Conservation (phyloP, 345 rosid genomes). For the Salix arbutifolia region DNA sequence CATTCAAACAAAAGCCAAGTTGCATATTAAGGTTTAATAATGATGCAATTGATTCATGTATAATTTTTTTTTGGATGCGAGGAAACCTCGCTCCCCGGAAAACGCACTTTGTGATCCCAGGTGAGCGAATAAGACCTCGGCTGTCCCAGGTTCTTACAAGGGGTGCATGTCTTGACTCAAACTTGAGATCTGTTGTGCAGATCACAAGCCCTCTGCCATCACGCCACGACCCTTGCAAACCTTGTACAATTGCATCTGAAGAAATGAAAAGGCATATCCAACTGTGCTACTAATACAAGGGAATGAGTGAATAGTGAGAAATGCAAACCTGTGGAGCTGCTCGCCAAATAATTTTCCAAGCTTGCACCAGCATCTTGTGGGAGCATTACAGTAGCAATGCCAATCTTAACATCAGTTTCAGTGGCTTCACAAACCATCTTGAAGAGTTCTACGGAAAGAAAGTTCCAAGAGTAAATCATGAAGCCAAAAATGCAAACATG, state of each 20-base stretch:
- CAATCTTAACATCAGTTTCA: slow-evolving; percentile 61
- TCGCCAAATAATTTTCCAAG: slow-evolving; percentile 40
- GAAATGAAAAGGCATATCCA: slow-evolving; percentile 1
- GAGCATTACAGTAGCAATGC: slow-evolving; percentile 86
- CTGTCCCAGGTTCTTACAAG: too few relatives aligned
- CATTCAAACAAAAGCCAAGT: slow-evolving; percentile 13
- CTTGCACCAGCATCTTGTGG: slow-evolving; percentile 85
- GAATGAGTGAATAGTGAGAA: not conserved
- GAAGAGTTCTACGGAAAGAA: slow-evolving; percentile 63
- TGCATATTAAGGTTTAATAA: not conserved
- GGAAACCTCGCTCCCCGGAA: too few relatives aligned
- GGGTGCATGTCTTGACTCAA: too few relatives aligned
- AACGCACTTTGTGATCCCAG: too few relatives aligned
- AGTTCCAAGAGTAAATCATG: slow-evolving; percentile 1
- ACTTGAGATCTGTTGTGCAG: too few relatives aligned
- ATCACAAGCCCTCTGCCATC: too few relatives aligned
- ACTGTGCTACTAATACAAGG: not conserved
- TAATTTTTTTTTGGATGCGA: not conserved
- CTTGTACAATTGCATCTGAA: not conserved
- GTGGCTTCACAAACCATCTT: slow-evolving; percentile 90
- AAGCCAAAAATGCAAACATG: slow-evolving; percentile 1
- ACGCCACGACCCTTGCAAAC: too few relatives aligned
- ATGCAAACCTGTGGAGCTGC: slow-evolving; percentile 38
- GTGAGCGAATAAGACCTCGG: too few relatives aligned
- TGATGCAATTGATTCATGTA: not conserved